Base-by-base conservation (phyloP, 768 basidiomycete species). In the Lactarius evosmus region DNA sequence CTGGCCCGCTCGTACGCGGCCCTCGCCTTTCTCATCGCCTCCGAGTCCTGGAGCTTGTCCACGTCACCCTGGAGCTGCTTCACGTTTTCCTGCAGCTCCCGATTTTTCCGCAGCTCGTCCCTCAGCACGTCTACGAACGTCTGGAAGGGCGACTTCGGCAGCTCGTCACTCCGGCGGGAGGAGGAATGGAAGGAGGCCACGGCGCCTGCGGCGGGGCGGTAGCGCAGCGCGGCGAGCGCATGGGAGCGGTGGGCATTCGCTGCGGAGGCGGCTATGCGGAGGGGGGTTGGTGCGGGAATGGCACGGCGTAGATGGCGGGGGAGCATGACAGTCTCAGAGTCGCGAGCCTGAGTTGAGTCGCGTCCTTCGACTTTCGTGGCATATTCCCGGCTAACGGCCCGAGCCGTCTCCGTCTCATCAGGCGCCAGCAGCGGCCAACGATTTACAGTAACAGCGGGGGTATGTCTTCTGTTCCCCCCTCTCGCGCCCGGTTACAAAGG, bases 11-110 rank as follows among this genome's bases (percentile, higher is more conserved):
- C 96, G 77, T 98, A 98, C 63, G 92, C 86, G 56, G 91, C 94
- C 73, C 83, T 84, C 2, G 95, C 95, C 70, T 82, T 83, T 78
- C 92, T 93, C 93, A 99, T 88, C 16, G 95, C 89, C 73, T 96
- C 94, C 59, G 93, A 94, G 74, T 98, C 97, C 79, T 98, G 95
- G 55, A 98, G 77, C 77, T 97, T 97, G 78, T 93, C 92, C 40
- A 97, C 96, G 75, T 98, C 95, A 66, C 97, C 97, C 77, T 96
- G 93, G 19, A 99, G 82, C 77, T 97, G 93, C 78, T 95, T 95
- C 54, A 98, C 89, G 76, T 96, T 96, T 36, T 98, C 95, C 78
- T 96, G 93, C 56, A 97, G 80, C 74, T 96, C 95, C 67, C 94
- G 79, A 73, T 93, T 96, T 81, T 98, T 98, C 73, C 85, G 82